phyloP scores from a whole-genome alignment of 2,329 filamentous ascomycete species.

The Rhytidhysteron rufulum region DNA sequence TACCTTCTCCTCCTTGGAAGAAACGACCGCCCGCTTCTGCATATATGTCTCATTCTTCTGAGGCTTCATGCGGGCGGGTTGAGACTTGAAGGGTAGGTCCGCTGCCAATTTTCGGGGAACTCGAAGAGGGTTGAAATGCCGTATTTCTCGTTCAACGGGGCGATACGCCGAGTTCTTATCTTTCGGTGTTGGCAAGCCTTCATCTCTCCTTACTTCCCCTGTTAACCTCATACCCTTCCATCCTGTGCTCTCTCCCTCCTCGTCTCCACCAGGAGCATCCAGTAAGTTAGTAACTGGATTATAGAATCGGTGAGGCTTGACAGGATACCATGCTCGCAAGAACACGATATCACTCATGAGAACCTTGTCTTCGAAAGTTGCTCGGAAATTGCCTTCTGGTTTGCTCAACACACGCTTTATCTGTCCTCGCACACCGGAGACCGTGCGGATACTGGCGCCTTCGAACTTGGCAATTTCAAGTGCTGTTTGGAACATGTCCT shows the following conservation, averaged over 20 bases:
- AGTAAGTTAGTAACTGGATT: slow-evolving; percentile 93
- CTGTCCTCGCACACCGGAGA: slow-evolving; percentile 91
- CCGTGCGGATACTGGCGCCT: slow-evolving; percentile 90
- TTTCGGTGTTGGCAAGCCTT: slow-evolving; percentile 71
- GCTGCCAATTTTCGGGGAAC: slow-evolving; percentile 79
- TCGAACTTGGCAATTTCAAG: slow-evolving; percentile 98
- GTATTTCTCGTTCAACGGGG: slow-evolving; percentile 49
- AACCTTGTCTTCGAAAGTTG: slow-evolving; percentile 98
- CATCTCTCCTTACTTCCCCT: slow-evolving; percentile 78
- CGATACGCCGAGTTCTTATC: slow-evolving; percentile 84
- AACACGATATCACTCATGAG: slow-evolving; percentile 96
- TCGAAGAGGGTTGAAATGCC: slow-evolving; percentile 58
- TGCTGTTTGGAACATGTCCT: slow-evolving; percentile 92
- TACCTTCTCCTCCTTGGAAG: slow-evolving; percentile 78
- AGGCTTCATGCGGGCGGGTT: slow-evolving; percentile 77
- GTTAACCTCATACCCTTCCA: slow-evolving; percentile 95
- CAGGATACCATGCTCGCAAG: slow-evolving; percentile 91
- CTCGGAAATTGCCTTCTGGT: slow-evolving; percentile 92
- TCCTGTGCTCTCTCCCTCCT: slow-evolving; percentile 36
- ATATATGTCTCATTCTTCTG: slow-evolving; percentile 82
- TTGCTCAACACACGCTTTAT: slow-evolving; percentile 94
- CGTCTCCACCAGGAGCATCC: slow-evolving; percentile 44
- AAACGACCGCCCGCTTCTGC: slow-evolving; percentile 89
- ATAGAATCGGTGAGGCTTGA: slow-evolving; percentile 94
- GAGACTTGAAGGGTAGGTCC: slow-evolving; percentile 85